Evolutionary conservation across 116 monocot species (phyloP), one percentile per base, ranked within the genome.

Genomic region (Zostera marina): DNA sequence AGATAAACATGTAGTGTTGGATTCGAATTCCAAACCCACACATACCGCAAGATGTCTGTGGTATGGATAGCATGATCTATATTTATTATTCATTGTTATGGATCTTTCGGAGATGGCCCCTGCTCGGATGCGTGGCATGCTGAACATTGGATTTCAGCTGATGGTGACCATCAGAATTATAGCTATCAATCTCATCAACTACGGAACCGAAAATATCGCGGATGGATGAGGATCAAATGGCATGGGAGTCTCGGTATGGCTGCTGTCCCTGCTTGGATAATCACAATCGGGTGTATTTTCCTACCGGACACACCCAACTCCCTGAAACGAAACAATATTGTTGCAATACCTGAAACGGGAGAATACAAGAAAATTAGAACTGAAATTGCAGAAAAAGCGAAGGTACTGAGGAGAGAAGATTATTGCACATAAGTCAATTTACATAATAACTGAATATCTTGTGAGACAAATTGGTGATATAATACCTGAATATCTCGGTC

Each of bases 251-350:
- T 89, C 5, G 81, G 61, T 58, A 70, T 83, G 11, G 89, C 89
- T 3, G 83, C 63, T 1, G 74, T 81, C 45, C 89, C 89, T 0
- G 84, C 84, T 1, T 58, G 14, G 47, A 81, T 89, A 71, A 77
- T 89, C 78, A 73, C 80, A 57, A 0, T 81, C 12, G 89, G 84
- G 22, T 62, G 81, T 38, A 60, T 89, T 41, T 66, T 89, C 64
- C 77, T 89, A 39, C 80, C 81, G 1, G 84, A 89, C 68, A 89
- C 89, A 44, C 89, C 89, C 56, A 89, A 75, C 71, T 84, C 80
- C 22, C 80, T 89, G 48, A 73, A n/a, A n/a, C n/a, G n/a, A n/a
- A n/a, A n/a, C n/a, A n/a, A n/a, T n/a, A n/a, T n/a, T n/a, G n/a
- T n/a, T n/a, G n/a, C n/a, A n/a, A n/a, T n/a, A n/a, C n/a, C n/a